Evolutionary conservation across 2,329 filamentous ascomycete genomes (phyloP), one percentile per base, ranked within the genome.

Genomic region (Colletotrichum incanum): DNA sequence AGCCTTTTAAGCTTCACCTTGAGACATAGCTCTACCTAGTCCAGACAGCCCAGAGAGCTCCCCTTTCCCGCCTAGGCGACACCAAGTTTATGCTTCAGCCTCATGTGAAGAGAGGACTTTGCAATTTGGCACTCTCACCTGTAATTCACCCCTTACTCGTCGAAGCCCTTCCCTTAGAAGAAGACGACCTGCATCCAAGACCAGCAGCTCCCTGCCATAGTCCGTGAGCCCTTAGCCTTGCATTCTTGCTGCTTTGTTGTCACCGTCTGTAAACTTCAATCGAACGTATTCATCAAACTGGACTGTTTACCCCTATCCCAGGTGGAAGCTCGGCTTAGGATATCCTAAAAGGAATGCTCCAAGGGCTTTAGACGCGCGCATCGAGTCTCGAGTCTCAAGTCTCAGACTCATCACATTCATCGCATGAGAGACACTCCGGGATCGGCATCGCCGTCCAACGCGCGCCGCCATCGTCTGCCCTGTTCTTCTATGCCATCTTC

Each of bases 71-170:
- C 39, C 37, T 8, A 8, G 34, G 34, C 11, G 8, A 37, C 9
- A 37, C 28, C 11, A 26, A 18, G 45, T 50, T 20, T 26, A 47
- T 31, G 60, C 18, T n/a, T 34, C 31, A 56, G 60, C 66, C 50
- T 68, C 50, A 50, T 41, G 61, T 45, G 47, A 43, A 39, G 39
- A 56, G 39, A 56, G 39, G 49, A 37, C 62, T 54, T 49, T 55
- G 62, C 62, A 26, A 18, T 5, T 26, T 43, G 31, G 16, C 60
- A 52, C 31, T 34, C 23, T 26, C 12, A 20, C 64, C n/a, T 11
- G 34, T 37, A 39, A 31, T 47, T 5, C 18, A 49, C 34, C 60
- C 34, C 39, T 39, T 65, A 23, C 9, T 47, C 43, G 55, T 7
- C 20, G 18, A 28, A 28, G 37, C 14, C 16, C 23, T 23, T 20